Percentiles rank a stretch among this genome's conserved stretches.
These are phyloP conservation scores for Geosmithia morbida DNA, from an alignment of 2,329 filamentous ascomycete species.

Conservation along the genomic window DNA sequence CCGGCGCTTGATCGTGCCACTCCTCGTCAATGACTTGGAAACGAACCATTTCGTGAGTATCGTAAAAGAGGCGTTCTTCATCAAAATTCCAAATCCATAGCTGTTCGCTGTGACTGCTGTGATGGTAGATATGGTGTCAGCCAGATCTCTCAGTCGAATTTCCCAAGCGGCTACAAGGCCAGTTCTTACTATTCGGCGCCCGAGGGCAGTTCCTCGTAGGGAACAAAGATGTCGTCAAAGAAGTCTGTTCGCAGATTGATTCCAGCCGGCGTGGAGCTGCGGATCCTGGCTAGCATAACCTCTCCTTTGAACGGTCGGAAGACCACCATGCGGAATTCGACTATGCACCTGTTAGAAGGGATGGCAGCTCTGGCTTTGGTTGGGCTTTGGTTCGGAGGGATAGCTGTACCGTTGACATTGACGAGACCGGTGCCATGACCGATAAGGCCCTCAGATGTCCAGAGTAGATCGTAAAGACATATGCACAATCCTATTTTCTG, in stretches of 20 bases:
- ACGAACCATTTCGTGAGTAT: constrained; percentile 77
- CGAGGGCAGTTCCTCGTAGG: constrained; percentile 56
- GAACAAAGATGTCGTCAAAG: constrained; percentile 84
- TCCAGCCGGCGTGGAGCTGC: constrained; percentile 54
- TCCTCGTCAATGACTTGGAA: constrained; percentile 77
- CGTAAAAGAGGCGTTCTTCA: constrained; percentile 66
- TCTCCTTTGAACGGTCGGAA: constrained; percentile 95
- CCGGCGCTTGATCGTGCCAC: constrained; percentile 79
- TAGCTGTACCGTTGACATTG: constrained; percentile 66
- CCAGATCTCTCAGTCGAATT: not conserved
- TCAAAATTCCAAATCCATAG: constrained; percentile 78
- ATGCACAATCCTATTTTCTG: constrained; percentile 91
- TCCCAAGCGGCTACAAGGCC: not conserved
- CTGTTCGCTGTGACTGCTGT: constrained; percentile 57
- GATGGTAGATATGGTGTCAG: not conserved
- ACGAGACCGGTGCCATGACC: constrained; percentile 85
- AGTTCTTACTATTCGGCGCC: constrained; percentile 57
- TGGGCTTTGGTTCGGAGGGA: not conserved
- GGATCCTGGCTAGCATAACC: constrained; percentile 75
- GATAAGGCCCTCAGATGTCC: constrained; percentile 84
- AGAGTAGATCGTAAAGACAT: constrained; percentile 80
- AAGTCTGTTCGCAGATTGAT: constrained; percentile 78
- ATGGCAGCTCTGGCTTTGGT: not conserved
- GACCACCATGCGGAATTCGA: constrained; percentile 85
- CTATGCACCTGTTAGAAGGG: constrained; percentile 24